A percentile compares a stretch with the other conserved stretches of the same genome.
phyloP scores from a whole-genome alignment of 352 stramenopile genomes.

The Thraustochytrium striatum region DNA sequence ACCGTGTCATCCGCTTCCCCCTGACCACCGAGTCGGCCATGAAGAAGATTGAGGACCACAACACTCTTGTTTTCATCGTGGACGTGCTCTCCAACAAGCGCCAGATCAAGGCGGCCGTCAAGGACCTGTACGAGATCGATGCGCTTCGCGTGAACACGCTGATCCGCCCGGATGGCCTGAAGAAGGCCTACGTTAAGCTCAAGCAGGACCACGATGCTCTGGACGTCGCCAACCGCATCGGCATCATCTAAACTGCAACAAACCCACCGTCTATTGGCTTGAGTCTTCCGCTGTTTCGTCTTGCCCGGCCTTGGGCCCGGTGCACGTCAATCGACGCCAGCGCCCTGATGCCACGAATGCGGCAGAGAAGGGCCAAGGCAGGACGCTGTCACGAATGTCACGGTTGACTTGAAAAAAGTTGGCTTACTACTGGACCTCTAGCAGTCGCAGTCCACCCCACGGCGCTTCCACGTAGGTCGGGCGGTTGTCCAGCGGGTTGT shows the following conservation, averaged over 20 bases:
- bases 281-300: no score
- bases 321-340: no score
- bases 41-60: slow-evolving; percentile 99
- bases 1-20: slow-evolving; percentile 98
- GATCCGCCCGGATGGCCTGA: slow-evolving; percentile 97
- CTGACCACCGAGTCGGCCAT: slow-evolving; percentile 99
- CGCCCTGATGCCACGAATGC: no score
- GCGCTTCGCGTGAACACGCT: slow-evolving; percentile 99
- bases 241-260: slow-evolving; percentile 90
- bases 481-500: no score
- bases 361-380: no score
- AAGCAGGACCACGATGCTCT: slow-evolving; percentile 98
- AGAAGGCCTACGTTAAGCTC: slow-evolving; percentile 99
- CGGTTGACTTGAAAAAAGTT: no score
- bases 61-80: slow-evolving; percentile 99
- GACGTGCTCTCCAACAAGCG: slow-evolving; percentile 99
- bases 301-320: no score
- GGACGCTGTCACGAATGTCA: no score
- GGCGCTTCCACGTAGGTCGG: no score
- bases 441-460: no score
- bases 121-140: slow-evolving; percentile 99
- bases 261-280: no score
- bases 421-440: no score
- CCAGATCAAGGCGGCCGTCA: slow-evolving; percentile 99
- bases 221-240: slow-evolving; percentile 99